Conservation (phyloP, 2,329 filamentous ascomycete genomes). For the Neophaeococcomyces mojaviensis region DNA sequence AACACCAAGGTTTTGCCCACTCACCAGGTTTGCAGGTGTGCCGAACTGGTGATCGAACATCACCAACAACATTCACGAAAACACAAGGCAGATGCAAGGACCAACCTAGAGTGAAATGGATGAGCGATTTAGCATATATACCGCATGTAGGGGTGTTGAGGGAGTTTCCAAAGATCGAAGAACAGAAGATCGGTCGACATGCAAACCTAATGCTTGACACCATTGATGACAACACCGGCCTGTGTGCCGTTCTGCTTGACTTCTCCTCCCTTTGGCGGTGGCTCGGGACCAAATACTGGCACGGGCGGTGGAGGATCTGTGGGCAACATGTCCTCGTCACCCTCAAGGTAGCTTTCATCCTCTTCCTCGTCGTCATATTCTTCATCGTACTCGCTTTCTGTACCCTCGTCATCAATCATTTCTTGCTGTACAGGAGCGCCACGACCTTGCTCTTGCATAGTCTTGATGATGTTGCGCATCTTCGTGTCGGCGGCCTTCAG, state of each 20-base stretch:
- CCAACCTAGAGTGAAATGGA: too few relatives aligned
- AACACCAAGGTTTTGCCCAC: too few relatives aligned
- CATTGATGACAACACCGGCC: constrained; percentile 31
- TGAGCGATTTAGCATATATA: background rate
- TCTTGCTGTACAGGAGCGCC: constrained; percentile 54
- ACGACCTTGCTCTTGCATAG: constrained; percentile 91
- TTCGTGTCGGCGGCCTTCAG: constrained; percentile 81
- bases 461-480: constrained; percentile 86
- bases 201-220: constrained; percentile 28
- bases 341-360: constrained; percentile 52
- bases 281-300: constrained; percentile 40
- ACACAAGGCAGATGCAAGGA: too few relatives aligned
- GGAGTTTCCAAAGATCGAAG: background rate
- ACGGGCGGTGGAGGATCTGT: constrained; percentile 23
- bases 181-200: background rate
- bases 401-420: constrained; percentile 46
- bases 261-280: constrained; percentile 43
- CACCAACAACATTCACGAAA: too few relatives aligned
- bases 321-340: constrained; percentile 43
- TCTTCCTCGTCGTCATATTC: constrained; percentile 55
- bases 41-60: too few relatives aligned
- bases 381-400: constrained; percentile 46
- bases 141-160: background rate
- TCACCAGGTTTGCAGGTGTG: too few relatives aligned
- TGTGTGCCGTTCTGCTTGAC: constrained; percentile 39